Evolutionary conservation across 805 yeast genomes (phyloP).

Genomic region (Sugiyamaella mastotermitis): DNA sequence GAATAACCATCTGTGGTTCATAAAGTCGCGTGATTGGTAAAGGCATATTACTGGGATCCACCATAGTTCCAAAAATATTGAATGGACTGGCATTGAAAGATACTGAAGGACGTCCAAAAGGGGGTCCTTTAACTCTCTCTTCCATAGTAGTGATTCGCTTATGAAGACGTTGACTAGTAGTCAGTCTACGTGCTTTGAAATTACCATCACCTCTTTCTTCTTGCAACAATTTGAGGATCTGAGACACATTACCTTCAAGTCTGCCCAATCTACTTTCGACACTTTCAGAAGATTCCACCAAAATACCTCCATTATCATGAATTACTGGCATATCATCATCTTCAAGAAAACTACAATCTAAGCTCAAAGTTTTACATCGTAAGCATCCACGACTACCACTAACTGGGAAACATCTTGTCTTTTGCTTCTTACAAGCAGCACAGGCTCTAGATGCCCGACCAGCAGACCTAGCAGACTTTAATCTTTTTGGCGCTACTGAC

Average conservation of each 20-base stretch:
- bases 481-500: too few relatives aligned
- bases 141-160: slow-evolving; percentile 2
- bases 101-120: slow-evolving; percentile 34
- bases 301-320: background rate
- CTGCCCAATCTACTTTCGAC: slow-evolving; percentile 19
- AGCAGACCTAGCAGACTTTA: too few relatives aligned
- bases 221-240: slow-evolving; percentile 7
- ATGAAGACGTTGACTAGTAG: background rate
- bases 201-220: slow-evolving; percentile 3
- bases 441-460: slow-evolving; percentile 48
- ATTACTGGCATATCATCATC: slow-evolving; percentile 4
- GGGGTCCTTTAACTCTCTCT: slow-evolving; percentile 11
- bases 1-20: slow-evolving; percentile 24
- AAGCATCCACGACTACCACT: slow-evolving; percentile 46
- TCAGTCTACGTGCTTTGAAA: background rate
- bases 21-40: slow-evolving; percentile 34
- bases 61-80: slow-evolving; percentile 33
- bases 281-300: slow-evolving; percentile 9
- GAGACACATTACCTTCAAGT: slow-evolving; percentile 7
- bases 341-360: slow-evolving; percentile 46
- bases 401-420: slow-evolving; percentile 56
- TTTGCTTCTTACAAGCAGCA: slow-evolving; percentile 47
- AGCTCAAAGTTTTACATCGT: slow-evolving; percentile 49
- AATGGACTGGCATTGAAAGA: slow-evolving; percentile 42
- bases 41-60: slow-evolving; percentile 29